Evolutionary conservation across 306 rosid species (phyloP), one percentile per base, ranked within the genome.

Genomic region (Aeschynomene evenia): DNA sequence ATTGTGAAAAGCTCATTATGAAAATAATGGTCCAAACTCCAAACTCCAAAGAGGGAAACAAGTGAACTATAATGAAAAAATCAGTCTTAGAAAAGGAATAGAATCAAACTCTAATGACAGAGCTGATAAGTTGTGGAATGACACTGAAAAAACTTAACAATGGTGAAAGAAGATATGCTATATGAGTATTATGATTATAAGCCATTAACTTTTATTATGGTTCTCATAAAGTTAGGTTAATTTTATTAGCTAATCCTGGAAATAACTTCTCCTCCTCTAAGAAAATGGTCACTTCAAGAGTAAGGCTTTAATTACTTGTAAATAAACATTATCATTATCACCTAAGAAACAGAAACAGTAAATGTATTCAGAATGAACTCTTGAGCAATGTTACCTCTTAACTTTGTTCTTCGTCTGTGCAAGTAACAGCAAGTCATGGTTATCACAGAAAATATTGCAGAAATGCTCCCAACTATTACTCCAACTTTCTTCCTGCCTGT

Each of bases 401-500:
- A 56, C 23, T 16, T 26, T 45, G 24, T 22, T 16, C 66, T 70
- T 45, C 29, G 40, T 16, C 74, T 51, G 45, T 4, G 43, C 29
- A 56, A 1, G 50, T 39, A 70, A 56, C 29, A 70, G 7, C 1
- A 16, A 55, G 43, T 43, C 16, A 42, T 2, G 66, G 42, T 29
- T 45, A 56, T 18, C 66, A 54, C 73, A 22, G 42, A 69, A 54
- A 69, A 39, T 39, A 68, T 11, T 15, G 40, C 40, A 37, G 22
- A 14, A 40, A 45, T 12, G 19, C 66, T 55, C 13, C 75, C 75
- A 56, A 70, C 51, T 24, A 70, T 43, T 24, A 42, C 45, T 39
- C 56, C 46, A 12, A 42, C 45, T 0, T 40, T 57, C 42, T 0
- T 43, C 20, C 66, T 5, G 7, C 4, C 55, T 19, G 26, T 42